Base-by-base conservation (phyloP, 2,329 filamentous ascomycete species). In the Fusarium odoratissimum region DNA sequence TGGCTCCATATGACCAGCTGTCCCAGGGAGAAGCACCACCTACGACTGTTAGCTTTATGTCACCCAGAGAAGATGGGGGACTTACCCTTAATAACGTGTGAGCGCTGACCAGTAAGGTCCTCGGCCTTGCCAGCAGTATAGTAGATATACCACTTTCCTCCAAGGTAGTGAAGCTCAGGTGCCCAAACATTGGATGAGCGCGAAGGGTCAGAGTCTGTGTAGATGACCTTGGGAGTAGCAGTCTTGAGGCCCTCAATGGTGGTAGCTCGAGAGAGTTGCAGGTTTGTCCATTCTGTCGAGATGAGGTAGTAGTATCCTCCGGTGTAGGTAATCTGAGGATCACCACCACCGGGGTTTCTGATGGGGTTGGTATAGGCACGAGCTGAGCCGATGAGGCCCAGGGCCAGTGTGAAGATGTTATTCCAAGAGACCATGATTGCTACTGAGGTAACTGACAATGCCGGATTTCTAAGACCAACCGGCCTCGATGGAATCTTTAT, bases 171-270 rank as follows among this genome's bases (percentile, higher is more conserved):
- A 1, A 89, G 79, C 72, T 89, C 88, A 0, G 88, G 88, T 0
- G 88, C 88, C 88, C 88, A 90, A 41, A 90, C 84, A 60, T 88
- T 89, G 76, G 86, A 87, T 77, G 85, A 86, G 21, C 86, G 81
- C 8, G 80, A 80, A 4, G 86, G 75, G 21, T 83, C 84, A 8
- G 77, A 79, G 61, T 87, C 85, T 0, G 82, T 83, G 80, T 86
- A 90, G 33, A 90, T 85, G 6, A 82, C 75, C 69, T 87, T 88
- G 25, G 83, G 84, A 41, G 84, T 82, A 0, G 84, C 87, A 0
- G 83, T 86, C 80, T 89, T 88, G n/a, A 91, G 78, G 0, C 87
- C 88, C 37, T 85, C 84, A 9, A 91, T 79, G 1, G 87, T 90
- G 14, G 80, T 86, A 0, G 89, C 84, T 2, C 87, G 82, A 1